Conservation (phyloP, 164 flowering plant species). For the Nymphaea thermarum region DNA sequence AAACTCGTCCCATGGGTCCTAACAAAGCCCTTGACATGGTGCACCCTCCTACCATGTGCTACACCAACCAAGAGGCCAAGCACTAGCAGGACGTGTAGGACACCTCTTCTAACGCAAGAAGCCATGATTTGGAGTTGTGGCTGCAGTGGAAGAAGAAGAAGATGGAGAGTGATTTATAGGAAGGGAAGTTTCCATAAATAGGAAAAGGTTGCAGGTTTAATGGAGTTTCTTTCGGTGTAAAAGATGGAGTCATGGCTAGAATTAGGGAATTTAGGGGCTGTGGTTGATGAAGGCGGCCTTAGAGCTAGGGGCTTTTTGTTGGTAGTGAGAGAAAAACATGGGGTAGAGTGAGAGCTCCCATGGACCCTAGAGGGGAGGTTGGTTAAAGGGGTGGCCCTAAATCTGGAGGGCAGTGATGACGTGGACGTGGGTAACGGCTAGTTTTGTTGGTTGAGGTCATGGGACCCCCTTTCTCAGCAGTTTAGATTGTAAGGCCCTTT, state of each 20-base stretch:
- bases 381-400: neutral
- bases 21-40: constrained; percentile 8
- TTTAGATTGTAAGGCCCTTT: neutral
- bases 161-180: neutral
- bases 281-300: neutral
- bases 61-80: neutral
- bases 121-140: neutral
- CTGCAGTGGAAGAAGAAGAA: neutral
- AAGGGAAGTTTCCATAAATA: neutral
- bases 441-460: neutral
- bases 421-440: neutral
- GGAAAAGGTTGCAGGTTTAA: constrained; percentile 5
- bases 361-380: neutral
- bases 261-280: neutral
- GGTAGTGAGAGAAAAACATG: neutral
- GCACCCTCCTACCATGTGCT: constrained; percentile 6
- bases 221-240: neutral
- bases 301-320: neutral
- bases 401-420: neutral
- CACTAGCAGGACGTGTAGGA: neutral
- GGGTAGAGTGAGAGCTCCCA: neutral
- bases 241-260: constrained; percentile 3
- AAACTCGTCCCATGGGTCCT: constrained; percentile 9
- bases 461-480: neutral
- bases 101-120: neutral